Base-by-base conservation (phyloP, 1,284 basidiomycete genomes). In the Mycena citricolor region DNA sequence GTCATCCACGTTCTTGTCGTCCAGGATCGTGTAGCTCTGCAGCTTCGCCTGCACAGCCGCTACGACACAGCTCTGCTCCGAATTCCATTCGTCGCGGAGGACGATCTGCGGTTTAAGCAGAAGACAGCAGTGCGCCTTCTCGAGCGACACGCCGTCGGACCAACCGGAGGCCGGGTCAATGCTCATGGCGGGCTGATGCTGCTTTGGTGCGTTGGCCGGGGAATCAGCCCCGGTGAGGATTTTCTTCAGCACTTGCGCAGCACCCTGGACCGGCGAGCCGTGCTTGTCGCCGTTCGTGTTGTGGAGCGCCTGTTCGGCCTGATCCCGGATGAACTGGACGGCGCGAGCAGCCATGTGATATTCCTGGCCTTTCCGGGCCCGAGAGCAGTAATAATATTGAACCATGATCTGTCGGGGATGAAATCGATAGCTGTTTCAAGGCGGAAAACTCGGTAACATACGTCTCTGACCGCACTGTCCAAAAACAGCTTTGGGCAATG, bases 21-120 rank as follows among this genome's bases (percentile, higher is more conserved):
- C 95, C 69, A 90, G 76, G 52, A 98, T 86, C 8, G 78, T 73
- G 63, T 87, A 95, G 14, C 81, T 80, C 62, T 90, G 87, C 52
- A 94, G 69, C 48, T 89, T 88, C 7, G 89, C 83, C 55, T 92
- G 85, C 21, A 89, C 80, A 16, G 94, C 88, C 10, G 90, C 84
- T 7, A 97, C 70, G 23, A 97, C 76, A 44, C 90, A 77, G 13
- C 86, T 79, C 2, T 83, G 77, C 40, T 84, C 78, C 17, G 73
- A 64, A 32, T 77, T 73, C 0, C 71, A 67, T 31, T 86, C 79
- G 54, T 83, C 88, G 26, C 80, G 74, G 21, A 98, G 68, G 3
- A 94, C 83, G 36, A 98, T 78, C 64, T 98, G 95, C 13, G 95
- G 94, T 59, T 94, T 94, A 47, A 97, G 70, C 13, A 98, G 74